Base-by-base conservation (phyloP, 129 eudicot species). In the Lonicera japonica region DNA sequence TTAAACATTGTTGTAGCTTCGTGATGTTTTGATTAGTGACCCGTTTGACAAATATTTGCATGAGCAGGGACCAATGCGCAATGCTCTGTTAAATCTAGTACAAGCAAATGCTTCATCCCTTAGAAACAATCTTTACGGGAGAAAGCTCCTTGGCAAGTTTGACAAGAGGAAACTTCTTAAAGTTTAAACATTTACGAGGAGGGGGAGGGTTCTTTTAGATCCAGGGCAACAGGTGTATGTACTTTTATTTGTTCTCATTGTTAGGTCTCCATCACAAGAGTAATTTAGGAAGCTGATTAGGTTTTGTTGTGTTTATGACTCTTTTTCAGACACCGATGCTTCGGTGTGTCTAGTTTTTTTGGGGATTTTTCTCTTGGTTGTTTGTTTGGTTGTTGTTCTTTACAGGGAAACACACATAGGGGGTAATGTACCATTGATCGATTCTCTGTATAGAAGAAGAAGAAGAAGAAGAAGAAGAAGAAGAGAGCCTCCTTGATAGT, bases 51-150 rank as follows among this genome's bases (percentile, higher is more conserved):
- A 43, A 43, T 65, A 29, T 56, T 36, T 41, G 70, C 55, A 46
- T 38, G 43, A 29, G 66, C 72, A 86, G 89, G 95, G 89, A 11
- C 13, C 7, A 17, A 74, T 79, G 17, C 69, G 55, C 15, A 63
- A 67, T 10, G 70, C 56, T 19, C 54, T 79, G 56, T 51, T 65
- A 8, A 67, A 65, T 34, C 56, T 86, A 45, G 70, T 86, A 41
- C 64, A 51, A 11, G 56, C 56, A 13, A 76, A 82, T 54, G 67
- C 61, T 8, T 1, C 72, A 12, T 51, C 70, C 12, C 79, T 86
- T 86, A 72, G 64, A 41, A 79, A 66, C 77, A 82, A 82, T 71
- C 65, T 79, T 3, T 86, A 79, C 41, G 95, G 95, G 55, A 82
- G 65, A 55, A 86, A 86, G 67, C 65, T 86, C 51, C 80, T 86